These are phyloP conservation scores for Kondoa subrosea DNA, from an alignment of 768 basidiomycete genomes.

Conservation along the genomic window DNA sequence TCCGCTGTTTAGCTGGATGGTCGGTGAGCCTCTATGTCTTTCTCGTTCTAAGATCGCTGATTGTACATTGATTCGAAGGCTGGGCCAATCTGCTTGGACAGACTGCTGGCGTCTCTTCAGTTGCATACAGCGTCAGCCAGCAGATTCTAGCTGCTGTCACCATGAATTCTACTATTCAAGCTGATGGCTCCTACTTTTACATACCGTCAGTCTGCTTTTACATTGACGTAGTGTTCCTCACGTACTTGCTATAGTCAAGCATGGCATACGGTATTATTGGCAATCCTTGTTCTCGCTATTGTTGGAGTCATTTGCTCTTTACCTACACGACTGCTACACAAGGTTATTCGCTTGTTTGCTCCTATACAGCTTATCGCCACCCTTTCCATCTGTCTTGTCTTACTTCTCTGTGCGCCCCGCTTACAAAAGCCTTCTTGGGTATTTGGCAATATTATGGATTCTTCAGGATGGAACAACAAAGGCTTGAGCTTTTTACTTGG, in stretches of 20 bases:
- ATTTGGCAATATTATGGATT: background rate
- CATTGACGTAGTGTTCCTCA: background rate
- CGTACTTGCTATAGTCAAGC: background rate
- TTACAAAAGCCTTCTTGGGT: constrained; percentile 1
- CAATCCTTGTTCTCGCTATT: background rate
- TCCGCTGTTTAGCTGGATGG: background rate
- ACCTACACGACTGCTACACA: background rate
- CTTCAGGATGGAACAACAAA: background rate
- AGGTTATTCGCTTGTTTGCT: background rate
- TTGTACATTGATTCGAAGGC: no score
- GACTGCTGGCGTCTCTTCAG: background rate
- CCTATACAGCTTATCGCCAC: background rate
- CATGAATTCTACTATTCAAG: background rate
- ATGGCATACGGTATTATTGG: background rate
- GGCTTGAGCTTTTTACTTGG: background rate
- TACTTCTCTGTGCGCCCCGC: background rate
- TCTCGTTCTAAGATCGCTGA: no score
- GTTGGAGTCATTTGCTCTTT: background rate
- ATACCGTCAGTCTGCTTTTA: background rate
- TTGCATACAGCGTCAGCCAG: background rate
- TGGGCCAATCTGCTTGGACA: background rate
- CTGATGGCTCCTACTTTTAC: background rate
- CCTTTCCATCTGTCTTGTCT: background rate
- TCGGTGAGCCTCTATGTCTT: no score
- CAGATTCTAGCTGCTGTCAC: background rate